These are phyloP conservation scores for Apophysomyces trapeziformis DNA, from an alignment of 371 early-diverging fungal genomes.

Conservation along the genomic window DNA sequence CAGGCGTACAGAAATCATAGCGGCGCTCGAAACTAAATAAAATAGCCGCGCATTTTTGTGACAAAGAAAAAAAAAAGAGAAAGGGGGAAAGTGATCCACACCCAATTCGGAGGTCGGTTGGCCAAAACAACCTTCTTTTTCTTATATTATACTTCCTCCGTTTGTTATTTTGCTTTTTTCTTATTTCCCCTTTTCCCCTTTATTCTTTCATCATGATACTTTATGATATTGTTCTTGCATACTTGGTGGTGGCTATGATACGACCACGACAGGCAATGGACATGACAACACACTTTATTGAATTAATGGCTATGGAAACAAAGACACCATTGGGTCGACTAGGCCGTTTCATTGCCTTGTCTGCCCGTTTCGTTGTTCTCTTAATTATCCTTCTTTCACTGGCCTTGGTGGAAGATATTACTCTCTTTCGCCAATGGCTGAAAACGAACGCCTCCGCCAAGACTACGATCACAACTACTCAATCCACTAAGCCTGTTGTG, in stretches of 20 bases:
- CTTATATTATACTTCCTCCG: background rate
- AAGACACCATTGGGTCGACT: constrained; percentile 1
- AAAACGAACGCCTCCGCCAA: background rate
- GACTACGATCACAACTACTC: background rate
- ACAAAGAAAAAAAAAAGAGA: no score
- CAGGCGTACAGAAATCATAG: no score
- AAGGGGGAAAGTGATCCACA: background rate
- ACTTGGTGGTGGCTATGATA: background rate
- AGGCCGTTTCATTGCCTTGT: background rate
- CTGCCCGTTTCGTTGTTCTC: constrained; percentile 3
- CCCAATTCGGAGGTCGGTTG: constrained; percentile 1
- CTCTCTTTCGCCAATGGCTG: background rate
- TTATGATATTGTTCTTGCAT: constrained; percentile 1
- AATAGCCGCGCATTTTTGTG: no score
- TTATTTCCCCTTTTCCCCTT: background rate
- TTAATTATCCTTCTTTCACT: background rate
- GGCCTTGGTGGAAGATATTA: constrained; percentile 1
- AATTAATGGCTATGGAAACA: background rate
- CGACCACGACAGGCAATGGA: background rate
- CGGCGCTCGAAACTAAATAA: no score
- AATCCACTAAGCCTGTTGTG: background rate
- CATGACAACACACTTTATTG: background rate
- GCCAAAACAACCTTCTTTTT: background rate
- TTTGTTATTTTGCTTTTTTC: background rate
- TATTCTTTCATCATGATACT: constrained; percentile 4